Evolutionary conservation across 495 filamentous ascomycete species (phyloP), one percentile per base, ranked within the genome.

Genomic region (Aspergillus homomorphus): DNA sequence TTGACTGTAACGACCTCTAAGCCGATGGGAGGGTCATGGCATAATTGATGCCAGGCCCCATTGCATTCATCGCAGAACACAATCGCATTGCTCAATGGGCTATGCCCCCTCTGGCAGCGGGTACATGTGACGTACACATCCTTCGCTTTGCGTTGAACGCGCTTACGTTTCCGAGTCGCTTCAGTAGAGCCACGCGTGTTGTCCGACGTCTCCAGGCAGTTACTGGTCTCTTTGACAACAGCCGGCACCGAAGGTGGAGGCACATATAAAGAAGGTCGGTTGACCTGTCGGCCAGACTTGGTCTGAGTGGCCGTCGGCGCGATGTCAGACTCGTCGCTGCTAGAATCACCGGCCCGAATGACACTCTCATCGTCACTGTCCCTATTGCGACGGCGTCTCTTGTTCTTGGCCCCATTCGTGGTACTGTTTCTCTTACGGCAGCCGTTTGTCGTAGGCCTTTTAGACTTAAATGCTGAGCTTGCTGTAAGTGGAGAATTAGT

Each of bases 31-130:
- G 94, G 92, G 62, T 94, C 84, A 70, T 97, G 92, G 65, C 94
- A 98, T 60, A 82, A 82, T 71, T 96, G 92, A 70, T 98, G 94
- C 84, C 92, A 98, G 16, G 87, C 83, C 12, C 78, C 79, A 67
- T 94, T 92, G 76, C 94, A 98, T 14, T 85, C 87, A 70, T 96
- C 92, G 73, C 94, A 98, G 69, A 96, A 94, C 8, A 98, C 94
- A 56, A 98, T 96, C 75, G 85, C 81, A 70, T 98, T 98, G 57
- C 69, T 84, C 18, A 78, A 68, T 0, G 91, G 88, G 55, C 86
- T 89, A 51, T 90, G 83, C 9, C 89, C 85, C 43, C 94, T 80
- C 50, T 87, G 82, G 73, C 94, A 98, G 63, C 85, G 79, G 56
- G 85, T 87, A 72, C 94, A 98, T 15, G 87, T 67, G 56, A 79